Base-by-base conservation (phyloP, 345 rosid species). In the Odontarrhena argentea region DNA sequence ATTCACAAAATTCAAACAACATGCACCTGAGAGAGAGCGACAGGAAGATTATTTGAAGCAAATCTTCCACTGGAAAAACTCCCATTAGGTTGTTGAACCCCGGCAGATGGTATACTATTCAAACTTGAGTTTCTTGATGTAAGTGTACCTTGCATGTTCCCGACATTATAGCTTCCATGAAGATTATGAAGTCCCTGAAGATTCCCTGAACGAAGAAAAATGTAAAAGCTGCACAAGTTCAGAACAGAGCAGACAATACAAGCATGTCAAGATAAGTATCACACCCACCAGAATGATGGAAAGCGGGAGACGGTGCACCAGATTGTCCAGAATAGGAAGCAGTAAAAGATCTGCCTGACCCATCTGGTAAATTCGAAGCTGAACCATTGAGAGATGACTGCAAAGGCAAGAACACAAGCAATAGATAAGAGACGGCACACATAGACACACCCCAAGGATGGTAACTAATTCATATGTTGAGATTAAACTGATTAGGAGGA, bases 361-460 rank as follows among this genome's bases (percentile, higher is more conserved):
- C 77, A 54, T 94, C 99, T 66, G 83, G 89, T 75, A 94, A 81
- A 85, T 91, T 94, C 14, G 99, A 88, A 40, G 91, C 86, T 35
- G 96, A 85, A 59, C 96, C 89, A 35, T 86, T 87, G 55, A 91
- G 81, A 56, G 96, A 91, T 67, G 99, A 87, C 97, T 94, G 90
- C 75, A 83, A 75, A 40, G 22, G 14, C 46, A 74, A 74, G 14
- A 56, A 51, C 56, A 32, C 61, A 53, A 63, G 26, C 44, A 12
- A 58, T 11, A 40, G 13, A 34, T 36, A 37, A 35, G 25, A 62
- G 25, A 66, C 10, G 50, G 6, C 14, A 48, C 8, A 0, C 26
- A 25, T 50, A 8, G 1, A 18, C 22, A 18, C 1, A 18, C 1
- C 22, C 22, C 1, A 18, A 18, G 22, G 22, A 18, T 18, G 22